phyloP scores from a whole-genome alignment of 352 stramenopile genomes.

The Pythium monospermum region DNA sequence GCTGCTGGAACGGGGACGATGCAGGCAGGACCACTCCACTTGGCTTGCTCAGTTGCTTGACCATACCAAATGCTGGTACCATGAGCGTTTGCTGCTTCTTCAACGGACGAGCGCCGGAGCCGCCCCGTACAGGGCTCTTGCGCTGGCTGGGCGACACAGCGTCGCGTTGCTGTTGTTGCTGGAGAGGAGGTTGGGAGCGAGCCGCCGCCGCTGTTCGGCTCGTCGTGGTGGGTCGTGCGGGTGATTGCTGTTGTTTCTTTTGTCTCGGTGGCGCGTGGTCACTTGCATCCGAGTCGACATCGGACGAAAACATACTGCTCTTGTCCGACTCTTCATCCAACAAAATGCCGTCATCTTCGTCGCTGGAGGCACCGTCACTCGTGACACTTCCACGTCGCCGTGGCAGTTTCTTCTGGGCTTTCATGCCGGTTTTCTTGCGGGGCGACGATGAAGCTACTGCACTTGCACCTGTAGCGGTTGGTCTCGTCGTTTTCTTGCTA shows the following conservation, averaged over 20 bases:
- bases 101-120: conserved; percentile 2
- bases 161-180: no score
- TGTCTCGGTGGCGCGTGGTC: not conserved
- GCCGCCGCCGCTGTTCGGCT: not conserved
- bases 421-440: not conserved
- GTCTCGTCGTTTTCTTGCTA: no score
- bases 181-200: not conserved
- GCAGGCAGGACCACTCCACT: not conserved
- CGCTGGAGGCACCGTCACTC: conserved; percentile 20
- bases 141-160: conserved; percentile 4
- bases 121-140: conserved; percentile 13
- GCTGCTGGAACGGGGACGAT: not conserved
- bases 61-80: conserved; percentile 16
- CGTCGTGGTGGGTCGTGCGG: not conserved
- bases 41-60: conserved; percentile 18
- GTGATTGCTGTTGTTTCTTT: conserved; percentile 5
- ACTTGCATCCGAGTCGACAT: conserved; percentile 19
- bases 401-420: conserved; percentile 19
- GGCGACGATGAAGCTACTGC: no score
- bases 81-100: conserved; percentile 23
- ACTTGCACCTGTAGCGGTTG: no score
- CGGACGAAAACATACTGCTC: conserved; percentile 21
- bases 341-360: conserved; percentile 20
- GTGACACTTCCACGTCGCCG: conserved; percentile 32
- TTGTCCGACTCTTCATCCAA: conserved; percentile 23